phyloP scores from a whole-genome alignment of 371 early-diverging fungal species.

The Dinochytrium kinnereticum region DNA sequence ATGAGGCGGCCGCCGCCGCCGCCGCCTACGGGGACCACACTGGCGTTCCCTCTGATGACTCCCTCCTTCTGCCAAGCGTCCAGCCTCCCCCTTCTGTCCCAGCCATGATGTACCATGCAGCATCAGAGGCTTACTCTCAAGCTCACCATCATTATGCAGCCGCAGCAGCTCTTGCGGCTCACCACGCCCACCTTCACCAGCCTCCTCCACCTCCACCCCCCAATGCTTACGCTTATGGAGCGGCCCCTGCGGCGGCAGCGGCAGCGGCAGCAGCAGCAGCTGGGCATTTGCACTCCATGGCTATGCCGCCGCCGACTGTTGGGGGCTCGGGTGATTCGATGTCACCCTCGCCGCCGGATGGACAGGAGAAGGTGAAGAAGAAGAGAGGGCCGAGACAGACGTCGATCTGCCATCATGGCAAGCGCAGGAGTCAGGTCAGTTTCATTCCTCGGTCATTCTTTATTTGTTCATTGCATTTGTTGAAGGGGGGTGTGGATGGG shows the following conservation, averaged over 20 bases:
- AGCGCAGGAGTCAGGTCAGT: constrained; percentile 18
- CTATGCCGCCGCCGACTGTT: background rate
- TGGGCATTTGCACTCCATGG: background rate
- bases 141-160: background rate
- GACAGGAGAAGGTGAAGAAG: constrained; percentile 3
- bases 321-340: background rate
- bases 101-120: constrained; percentile 20
- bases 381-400: constrained; percentile 23
- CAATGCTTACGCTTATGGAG: constrained; percentile 5
- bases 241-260: constrained; percentile 3
- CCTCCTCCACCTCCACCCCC: constrained; percentile 5
- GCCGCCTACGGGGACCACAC: background rate
- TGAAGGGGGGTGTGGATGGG: no score
- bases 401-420: constrained; percentile 20
- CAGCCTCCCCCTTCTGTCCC: constrained; percentile 5
- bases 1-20: constrained; percentile 8
- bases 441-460: background rate
- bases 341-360: background rate
- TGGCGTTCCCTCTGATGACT: background rate
- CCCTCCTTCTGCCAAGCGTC: constrained; percentile 13
- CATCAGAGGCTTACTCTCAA: background rate
- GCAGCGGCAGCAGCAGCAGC: background rate
- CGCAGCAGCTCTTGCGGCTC: background rate
- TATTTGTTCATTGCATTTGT: background rate
- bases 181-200: background rate